Percentiles rank a stretch among this genome's conserved stretches.
phyloP scores from a whole-genome alignment of 2,329 filamentous ascomycete species.

The Penicillium occitanis region DNA sequence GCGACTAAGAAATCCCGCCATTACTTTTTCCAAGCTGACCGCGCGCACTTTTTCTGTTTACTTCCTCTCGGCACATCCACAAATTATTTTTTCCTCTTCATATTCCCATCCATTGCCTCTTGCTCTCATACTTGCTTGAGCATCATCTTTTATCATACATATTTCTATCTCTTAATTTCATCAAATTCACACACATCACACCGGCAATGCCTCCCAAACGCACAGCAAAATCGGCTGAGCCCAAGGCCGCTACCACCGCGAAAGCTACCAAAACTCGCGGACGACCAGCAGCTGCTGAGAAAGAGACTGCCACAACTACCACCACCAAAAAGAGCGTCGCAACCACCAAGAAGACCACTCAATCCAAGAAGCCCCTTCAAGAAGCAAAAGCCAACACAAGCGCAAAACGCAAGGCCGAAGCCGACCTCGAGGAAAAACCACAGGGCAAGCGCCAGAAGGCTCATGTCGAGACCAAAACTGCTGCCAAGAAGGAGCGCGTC shows the following conservation, averaged over 20 bases:
- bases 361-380: slow-evolving; percentile 20
- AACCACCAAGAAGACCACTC: slow-evolving; percentile 1
- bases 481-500: slow-evolving; percentile 13
- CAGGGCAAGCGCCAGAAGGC: slow-evolving; percentile 20
- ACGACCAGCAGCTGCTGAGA: slow-evolving; percentile 18
- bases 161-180: neutral
- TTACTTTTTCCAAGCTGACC: neutral
- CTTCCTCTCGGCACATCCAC: neutral
- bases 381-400: slow-evolving; percentile 23
- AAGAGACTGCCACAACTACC: slow-evolving; percentile 7
- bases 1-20: slow-evolving; percentile 1
- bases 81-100: slow-evolving; percentile 1
- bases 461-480: neutral
- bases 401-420: slow-evolving; percentile 22
- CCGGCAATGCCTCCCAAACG: slow-evolving; percentile 20
- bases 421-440: slow-evolving; percentile 20
- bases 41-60: neutral
- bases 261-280: slow-evolving; percentile 17
- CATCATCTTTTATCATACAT: neutral
- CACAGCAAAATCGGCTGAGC: slow-evolving; percentile 12
- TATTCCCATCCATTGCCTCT: slow-evolving; percentile 11
- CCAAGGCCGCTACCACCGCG: slow-evolving; percentile 10
- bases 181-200: neutral
- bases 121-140: neutral
- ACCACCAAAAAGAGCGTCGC: slow-evolving; percentile 12